phyloP scores from a whole-genome alignment of 306 rosid genomes.

The Quercus aquifolioides region DNA sequence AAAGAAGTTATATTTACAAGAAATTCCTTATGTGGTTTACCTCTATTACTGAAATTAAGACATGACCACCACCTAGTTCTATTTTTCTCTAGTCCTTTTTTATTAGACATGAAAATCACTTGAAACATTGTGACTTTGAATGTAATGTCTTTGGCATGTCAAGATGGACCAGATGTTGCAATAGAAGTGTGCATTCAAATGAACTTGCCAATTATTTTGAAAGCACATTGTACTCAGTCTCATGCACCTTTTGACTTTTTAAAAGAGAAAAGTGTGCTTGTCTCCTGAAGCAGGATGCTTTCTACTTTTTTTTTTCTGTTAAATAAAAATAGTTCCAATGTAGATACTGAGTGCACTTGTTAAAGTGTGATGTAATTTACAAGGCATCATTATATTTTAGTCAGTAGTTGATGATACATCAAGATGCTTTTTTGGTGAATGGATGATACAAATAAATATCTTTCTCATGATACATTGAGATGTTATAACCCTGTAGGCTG shows the following conservation, averaged over 20 bases:
- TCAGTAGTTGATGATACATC: neutral
- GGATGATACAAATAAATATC: neutral
- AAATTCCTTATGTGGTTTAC: neutral
- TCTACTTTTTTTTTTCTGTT: too few relatives aligned
- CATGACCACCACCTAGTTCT: neutral
- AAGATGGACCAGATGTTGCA: too few relatives aligned
- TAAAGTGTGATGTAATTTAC: neutral
- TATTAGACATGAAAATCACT: too few relatives aligned
- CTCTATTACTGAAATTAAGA: neutral
- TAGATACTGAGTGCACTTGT: neutral
- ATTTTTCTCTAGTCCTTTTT: neutral
- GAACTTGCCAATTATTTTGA: too few relatives aligned
- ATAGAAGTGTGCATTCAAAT: too few relatives aligned
- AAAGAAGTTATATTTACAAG: neutral
- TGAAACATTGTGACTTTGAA: too few relatives aligned
- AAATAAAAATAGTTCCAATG: too few relatives aligned
- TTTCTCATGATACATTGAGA: neutral
- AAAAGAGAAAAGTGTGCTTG: neutral
- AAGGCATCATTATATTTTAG: neutral
- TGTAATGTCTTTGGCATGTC: too few relatives aligned
- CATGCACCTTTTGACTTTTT: neutral
- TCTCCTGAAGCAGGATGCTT: neutral
- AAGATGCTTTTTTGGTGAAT: neutral
- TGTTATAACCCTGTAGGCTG: neutral
- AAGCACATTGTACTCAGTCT: neutral